Conservation (phyloP, 495 filamentous ascomycete genomes). For the Podospora fimiseda region DNA sequence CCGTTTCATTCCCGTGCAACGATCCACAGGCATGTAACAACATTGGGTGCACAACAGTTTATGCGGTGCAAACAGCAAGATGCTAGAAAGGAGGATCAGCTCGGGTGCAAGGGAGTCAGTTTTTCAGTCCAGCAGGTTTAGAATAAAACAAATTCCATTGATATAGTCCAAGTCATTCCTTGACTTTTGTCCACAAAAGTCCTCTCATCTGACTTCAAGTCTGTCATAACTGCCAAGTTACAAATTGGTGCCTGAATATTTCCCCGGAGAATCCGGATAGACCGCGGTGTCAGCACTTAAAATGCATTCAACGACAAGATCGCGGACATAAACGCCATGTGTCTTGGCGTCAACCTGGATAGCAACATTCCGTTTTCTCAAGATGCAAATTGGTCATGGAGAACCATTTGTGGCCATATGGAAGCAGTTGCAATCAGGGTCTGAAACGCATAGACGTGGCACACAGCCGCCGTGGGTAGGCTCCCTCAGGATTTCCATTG, state of each 20-base stretch:
- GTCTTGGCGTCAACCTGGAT: background rate
- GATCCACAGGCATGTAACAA: slow-evolving; percentile 17
- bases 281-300: background rate
- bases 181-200: background rate
- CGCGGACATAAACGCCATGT: too few relatives aligned
- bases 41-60: slow-evolving; percentile 29
- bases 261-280: background rate
- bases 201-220: background rate
- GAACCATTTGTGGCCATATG: background rate
- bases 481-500: background rate
- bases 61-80: slow-evolving; percentile 17
- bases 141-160: too few relatives aligned
- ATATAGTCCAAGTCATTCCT: background rate
- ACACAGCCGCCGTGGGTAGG: background rate
- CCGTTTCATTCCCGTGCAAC: slow-evolving; percentile 22
- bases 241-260: too few relatives aligned
- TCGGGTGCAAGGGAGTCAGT: too few relatives aligned
- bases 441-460: background rate
- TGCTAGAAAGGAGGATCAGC: slow-evolving; percentile 11
- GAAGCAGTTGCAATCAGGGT: too few relatives aligned
- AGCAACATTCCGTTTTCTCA: background rate
- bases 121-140: too few relatives aligned
- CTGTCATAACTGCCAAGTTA: background rate
- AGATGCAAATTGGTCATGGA: background rate
- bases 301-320: too few relatives aligned